These are phyloP conservation scores for Hibiscus tridactylites DNA, from an alignment of 345 rosid species.

Conservation along the genomic window DNA sequence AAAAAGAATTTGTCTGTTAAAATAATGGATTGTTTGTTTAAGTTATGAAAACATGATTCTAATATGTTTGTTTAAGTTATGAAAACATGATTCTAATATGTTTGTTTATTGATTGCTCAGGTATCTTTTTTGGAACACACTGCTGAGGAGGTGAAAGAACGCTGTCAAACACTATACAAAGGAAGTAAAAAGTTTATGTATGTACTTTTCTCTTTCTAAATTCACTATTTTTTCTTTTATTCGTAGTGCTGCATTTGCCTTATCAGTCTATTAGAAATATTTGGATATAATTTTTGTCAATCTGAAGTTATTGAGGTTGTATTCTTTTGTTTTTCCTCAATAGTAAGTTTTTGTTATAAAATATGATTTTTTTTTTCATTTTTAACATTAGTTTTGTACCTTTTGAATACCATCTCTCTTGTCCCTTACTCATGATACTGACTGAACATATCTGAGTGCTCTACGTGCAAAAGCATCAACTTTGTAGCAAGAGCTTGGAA, in stretches of 20 bases:
- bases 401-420: neutral
- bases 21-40: neutral
- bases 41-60: neutral
- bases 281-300: neutral
- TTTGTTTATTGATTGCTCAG: conserved; percentile 25
- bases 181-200: conserved; percentile 63
- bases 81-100: neutral
- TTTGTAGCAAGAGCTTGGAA: neutral
- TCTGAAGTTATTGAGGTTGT: neutral
- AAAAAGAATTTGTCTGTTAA: neutral
- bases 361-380: neutral
- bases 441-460: neutral
- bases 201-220: conserved; percentile 11
- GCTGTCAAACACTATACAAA: conserved; percentile 61
- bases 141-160: conserved; percentile 63
- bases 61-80: conserved; percentile 2
- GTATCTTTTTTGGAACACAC: conserved; percentile 45
- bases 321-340: neutral
- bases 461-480: neutral
- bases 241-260: neutral
- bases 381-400: neutral
- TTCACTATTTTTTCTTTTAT: neutral
- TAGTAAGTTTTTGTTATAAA: neutral
- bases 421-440: neutral
- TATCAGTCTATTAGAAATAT: neutral